Conservation (phyloP, 2,329 filamentous ascomycete species). For the Claviceps humidiphila region DNA sequence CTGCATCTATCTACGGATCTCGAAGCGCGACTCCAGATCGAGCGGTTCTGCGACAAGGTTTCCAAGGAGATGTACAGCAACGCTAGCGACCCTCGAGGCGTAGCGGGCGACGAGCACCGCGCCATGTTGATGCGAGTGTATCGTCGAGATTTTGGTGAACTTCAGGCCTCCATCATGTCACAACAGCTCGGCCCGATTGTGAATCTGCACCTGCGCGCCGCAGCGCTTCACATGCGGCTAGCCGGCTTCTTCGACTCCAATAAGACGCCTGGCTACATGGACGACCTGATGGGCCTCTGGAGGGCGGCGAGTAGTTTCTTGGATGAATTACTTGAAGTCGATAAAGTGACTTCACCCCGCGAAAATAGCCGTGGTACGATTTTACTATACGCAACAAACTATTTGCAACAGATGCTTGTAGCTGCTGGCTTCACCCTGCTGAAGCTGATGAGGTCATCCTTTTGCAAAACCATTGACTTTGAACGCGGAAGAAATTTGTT, state of each 20-base stretch:
- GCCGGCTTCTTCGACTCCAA: constrained; percentile 74
- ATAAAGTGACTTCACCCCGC: constrained; percentile 32
- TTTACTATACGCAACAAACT: constrained; percentile 56
- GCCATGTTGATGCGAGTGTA: constrained; percentile 55
- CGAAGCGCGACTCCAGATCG: constrained; percentile 55
- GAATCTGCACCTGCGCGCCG: constrained; percentile 57
- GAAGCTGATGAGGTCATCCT: constrained; percentile 67
- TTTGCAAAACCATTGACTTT: constrained; percentile 57
- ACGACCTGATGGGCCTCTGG: constrained; percentile 65
- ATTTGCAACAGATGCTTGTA: constrained; percentile 77
- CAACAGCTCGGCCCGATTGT: constrained; percentile 44
- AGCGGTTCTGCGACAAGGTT: constrained; percentile 64
- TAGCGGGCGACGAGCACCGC: constrained; percentile 53
- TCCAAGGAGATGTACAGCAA: constrained; percentile 72
- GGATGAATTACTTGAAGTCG: constrained; percentile 46
- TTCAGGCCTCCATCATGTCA: constrained; percentile 47
- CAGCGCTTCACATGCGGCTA: constrained; percentile 60
- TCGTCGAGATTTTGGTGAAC: constrained; percentile 49
- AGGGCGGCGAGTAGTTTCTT: constrained; percentile 57
- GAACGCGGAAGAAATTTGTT: constrained; percentile 56
- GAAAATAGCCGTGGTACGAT: constrained; percentile 38
- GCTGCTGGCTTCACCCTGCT: constrained; percentile 65
- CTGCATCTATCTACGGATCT: constrained; percentile 48
- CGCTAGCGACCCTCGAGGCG: constrained; percentile 56
- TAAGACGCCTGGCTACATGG: constrained; percentile 55